A percentile compares a stretch with the other conserved stretches of the same genome.
Conservation (phyloP, 352 stramenopile genomes). For the Globisporangium mamillatum region DNA sequence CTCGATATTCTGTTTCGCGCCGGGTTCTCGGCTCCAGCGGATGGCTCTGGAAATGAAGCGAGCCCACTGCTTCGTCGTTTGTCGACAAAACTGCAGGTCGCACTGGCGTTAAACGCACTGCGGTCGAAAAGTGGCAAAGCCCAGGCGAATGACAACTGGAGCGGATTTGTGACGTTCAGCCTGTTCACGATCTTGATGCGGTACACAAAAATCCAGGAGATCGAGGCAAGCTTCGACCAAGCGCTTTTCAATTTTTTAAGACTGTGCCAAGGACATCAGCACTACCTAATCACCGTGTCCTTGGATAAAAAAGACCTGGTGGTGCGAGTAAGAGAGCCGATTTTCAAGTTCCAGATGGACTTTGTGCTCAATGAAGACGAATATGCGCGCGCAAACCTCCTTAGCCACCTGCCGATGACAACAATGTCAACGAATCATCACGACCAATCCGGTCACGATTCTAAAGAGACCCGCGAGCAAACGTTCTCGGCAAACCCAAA, state of each 20-base stretch:
- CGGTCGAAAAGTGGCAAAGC: conserved; percentile 24
- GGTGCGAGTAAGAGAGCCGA: conserved; percentile 45
- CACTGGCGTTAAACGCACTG: conserved; percentile 44
- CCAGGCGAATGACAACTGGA: conserved; percentile 19
- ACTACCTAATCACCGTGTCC: conserved; percentile 41
- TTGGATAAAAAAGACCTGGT: conserved; percentile 31
- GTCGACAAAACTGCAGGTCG: conserved; percentile 35
- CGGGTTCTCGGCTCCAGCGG: conserved; percentile 26
- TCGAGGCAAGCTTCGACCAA: conserved; percentile 48
- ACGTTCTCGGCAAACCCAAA: conserved; percentile 24
- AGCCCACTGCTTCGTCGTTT: conserved; percentile 19
- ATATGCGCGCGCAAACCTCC: conserved; percentile 35
- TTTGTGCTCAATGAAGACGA: conserved; percentile 50
- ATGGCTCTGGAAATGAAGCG: not conserved
- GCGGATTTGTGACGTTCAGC: conserved; percentile 30
- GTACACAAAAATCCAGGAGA: conserved; percentile 40
- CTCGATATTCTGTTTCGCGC: conserved; percentile 32
- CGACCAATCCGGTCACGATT: not conserved
- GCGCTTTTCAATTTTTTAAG: conserved; percentile 38
- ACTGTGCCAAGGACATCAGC: conserved; percentile 39
- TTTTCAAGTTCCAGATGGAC: conserved; percentile 55
- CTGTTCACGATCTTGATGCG: conserved; percentile 49
- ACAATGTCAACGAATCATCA: not conserved
- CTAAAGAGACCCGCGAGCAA: conserved; percentile 24
- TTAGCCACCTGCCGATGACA: conserved; percentile 15